phyloP scores from a whole-genome alignment of 306 rosid species.

The Potentilla sterilis region DNA sequence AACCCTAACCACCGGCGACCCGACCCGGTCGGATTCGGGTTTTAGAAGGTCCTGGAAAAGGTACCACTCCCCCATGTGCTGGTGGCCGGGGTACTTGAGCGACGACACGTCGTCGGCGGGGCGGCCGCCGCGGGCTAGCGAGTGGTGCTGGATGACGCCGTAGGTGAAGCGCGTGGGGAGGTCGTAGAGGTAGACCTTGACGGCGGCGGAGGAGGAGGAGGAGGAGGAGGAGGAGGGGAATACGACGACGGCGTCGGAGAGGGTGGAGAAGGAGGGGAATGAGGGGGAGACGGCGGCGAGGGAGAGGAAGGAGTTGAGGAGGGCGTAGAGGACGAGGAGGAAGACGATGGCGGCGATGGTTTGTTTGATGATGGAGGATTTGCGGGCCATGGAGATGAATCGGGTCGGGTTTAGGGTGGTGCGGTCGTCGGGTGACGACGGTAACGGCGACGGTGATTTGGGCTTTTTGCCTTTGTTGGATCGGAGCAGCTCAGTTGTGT shows the following conservation, averaged over 20 bases:
- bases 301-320: conserved; percentile 43
- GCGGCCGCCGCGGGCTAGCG: conserved; percentile 67
- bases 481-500: conserved; percentile 15
- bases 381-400: conserved; percentile 44
- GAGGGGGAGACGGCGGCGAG: conserved; percentile 42
- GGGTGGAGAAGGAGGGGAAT: conserved; percentile 16
- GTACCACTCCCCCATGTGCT: conserved; percentile 97
- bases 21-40: conserved; percentile 48
- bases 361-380: conserved; percentile 53
- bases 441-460: neutral
- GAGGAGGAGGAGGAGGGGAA: conserved; percentile 23
- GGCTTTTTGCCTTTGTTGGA: conserved; percentile 15
- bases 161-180: conserved; percentile 68
- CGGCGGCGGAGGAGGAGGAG: conserved; percentile 6
- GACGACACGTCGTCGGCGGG: conserved; percentile 17
- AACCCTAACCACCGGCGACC: conserved; percentile 53
- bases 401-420: conserved; percentile 12
- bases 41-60: conserved; percentile 58
- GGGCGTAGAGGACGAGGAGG: conserved; percentile 44
- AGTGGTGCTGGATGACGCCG: conserved; percentile 63
- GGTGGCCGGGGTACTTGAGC: conserved; percentile 88
- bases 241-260: conserved; percentile 39
- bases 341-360: conserved; percentile 45
- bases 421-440: neutral
- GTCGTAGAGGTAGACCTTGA: conserved; percentile 59